phyloP scores from a whole-genome alignment of 2,329 filamentous ascomycete genomes.

The Alternaria consortialis region DNA sequence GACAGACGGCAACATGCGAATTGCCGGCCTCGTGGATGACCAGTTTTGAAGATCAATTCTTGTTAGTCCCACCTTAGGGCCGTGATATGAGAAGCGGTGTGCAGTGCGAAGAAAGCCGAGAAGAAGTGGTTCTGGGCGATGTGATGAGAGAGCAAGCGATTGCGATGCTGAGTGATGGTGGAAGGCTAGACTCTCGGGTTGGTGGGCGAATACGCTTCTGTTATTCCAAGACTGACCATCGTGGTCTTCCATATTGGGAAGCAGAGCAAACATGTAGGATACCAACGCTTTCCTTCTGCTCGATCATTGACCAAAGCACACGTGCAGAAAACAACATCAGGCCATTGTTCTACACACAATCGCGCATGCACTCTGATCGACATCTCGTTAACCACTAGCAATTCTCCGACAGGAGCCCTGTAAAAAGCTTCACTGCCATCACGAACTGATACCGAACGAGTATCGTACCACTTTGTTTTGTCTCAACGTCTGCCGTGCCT shows the following conservation, averaged over 20 bases:
- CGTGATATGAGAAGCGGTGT: constrained; percentile 34
- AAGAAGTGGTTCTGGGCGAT: constrained; percentile 11
- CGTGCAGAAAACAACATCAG: constrained; percentile 41
- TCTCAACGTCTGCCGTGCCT: constrained; percentile 33
- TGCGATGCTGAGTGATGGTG: constrained; percentile 24
- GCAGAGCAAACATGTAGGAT: constrained; percentile 22
- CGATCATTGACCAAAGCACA: constrained; percentile 6
- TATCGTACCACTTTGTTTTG: constrained; percentile 48
- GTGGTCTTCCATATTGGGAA: constrained; percentile 24
- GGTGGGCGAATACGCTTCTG: neutral
- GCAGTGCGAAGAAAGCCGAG: constrained; percentile 30
- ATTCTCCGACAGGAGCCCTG: constrained; percentile 17
- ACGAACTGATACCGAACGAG: constrained; percentile 39
- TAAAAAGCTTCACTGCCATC: constrained; percentile 23
- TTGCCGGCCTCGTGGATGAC: constrained; percentile 25
- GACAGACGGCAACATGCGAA: constrained; percentile 11
- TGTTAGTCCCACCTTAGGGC: constrained; percentile 38
- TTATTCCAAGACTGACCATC: neutral
- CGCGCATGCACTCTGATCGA: constrained; percentile 11
- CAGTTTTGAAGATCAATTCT: constrained; percentile 8
- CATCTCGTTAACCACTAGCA: constrained; percentile 1
- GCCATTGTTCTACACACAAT: constrained; percentile 37
- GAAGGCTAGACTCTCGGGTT: constrained; percentile 2
- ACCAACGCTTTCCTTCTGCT: neutral
- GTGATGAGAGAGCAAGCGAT: constrained; percentile 16